Evolutionary conservation across 371 early-diverging fungal genomes (phyloP).

Genomic region (Zopfochytrium polystomum): DNA sequence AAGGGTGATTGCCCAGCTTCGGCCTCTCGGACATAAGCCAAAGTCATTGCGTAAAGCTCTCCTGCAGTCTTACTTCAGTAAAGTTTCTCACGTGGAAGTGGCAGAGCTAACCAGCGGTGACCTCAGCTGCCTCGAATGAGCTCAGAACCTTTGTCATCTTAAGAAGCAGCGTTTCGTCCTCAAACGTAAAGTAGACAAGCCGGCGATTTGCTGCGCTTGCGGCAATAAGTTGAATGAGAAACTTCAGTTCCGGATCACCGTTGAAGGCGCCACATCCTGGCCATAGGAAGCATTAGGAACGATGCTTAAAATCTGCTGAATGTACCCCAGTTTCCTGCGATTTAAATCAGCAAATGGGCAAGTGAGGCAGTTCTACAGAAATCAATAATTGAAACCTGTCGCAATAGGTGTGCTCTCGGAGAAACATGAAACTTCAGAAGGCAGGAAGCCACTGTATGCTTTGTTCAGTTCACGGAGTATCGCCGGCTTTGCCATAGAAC

Average conservation of each 20-base stretch:
- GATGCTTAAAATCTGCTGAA: too few species aligned
- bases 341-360: too few species aligned
- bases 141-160: too few species aligned
- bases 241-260: slow-evolving; percentile 54
- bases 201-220: slow-evolving; percentile 55
- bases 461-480: slow-evolving; percentile 43
- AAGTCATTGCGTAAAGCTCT: too few species aligned
- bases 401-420: slow-evolving; percentile 33
- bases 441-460: slow-evolving; percentile 40
- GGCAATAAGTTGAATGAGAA: slow-evolving; percentile 54
- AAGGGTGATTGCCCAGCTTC: too few species aligned
- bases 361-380: too few species aligned
- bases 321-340: slow-evolving; percentile 40
- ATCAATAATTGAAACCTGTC: too few species aligned
- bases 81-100: too few species aligned
- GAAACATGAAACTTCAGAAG: slow-evolving; percentile 24
- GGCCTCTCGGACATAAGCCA: too few species aligned
- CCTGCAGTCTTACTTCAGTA: too few species aligned
- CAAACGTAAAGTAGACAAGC: slow-evolving; percentile 46
- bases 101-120: too few species aligned
- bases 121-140: too few species aligned
- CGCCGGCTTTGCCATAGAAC: background rate
- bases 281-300: background rate
- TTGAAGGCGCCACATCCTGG: slow-evolving; percentile 62
- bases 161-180: slow-evolving; percentile 26